Conservation (phyloP, 257 asterid species). For the Solanum peruvianum region DNA sequence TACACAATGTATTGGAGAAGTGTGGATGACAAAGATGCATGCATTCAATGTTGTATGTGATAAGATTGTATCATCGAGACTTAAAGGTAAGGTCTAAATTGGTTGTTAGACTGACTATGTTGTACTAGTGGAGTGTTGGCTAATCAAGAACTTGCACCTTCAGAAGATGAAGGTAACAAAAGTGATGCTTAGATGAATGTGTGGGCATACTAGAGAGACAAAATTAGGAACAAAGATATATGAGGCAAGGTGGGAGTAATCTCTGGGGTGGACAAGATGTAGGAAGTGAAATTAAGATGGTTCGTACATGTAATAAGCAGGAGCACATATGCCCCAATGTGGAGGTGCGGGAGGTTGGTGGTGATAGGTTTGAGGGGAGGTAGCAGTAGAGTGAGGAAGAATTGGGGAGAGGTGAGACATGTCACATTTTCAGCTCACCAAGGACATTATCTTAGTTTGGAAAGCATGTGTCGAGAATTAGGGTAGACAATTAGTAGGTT, state of each 20-base stretch:
- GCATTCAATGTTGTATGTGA: not conserved
- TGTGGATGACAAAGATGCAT: not conserved
- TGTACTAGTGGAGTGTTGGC: not conserved
- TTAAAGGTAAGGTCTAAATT: not conserved
- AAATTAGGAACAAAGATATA: not conserved
- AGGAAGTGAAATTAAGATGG: not conserved
- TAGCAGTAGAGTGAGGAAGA: not conserved
- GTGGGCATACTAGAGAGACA: not conserved
- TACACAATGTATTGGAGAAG: not conserved
- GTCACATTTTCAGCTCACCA: not conserved
- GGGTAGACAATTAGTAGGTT: not conserved
- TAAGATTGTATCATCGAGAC: not conserved
- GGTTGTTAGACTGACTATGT: not conserved
- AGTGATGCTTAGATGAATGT: not conserved
- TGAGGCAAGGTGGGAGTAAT: not conserved
- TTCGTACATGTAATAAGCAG: not conserved
- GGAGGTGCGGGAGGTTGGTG: not conserved
- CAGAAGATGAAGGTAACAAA: not conserved
- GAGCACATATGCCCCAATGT: not conserved
- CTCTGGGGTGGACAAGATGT: not conserved
- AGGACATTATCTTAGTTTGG: not conserved
- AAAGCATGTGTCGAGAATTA: not conserved
- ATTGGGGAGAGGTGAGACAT: not conserved
- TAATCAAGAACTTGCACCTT: not conserved
- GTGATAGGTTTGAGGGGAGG: not conserved